Evolutionary conservation across 1,284 basidiomycete species (phyloP), one percentile per base, ranked within the genome.

Genomic region (Puccinia sorghi): DNA sequence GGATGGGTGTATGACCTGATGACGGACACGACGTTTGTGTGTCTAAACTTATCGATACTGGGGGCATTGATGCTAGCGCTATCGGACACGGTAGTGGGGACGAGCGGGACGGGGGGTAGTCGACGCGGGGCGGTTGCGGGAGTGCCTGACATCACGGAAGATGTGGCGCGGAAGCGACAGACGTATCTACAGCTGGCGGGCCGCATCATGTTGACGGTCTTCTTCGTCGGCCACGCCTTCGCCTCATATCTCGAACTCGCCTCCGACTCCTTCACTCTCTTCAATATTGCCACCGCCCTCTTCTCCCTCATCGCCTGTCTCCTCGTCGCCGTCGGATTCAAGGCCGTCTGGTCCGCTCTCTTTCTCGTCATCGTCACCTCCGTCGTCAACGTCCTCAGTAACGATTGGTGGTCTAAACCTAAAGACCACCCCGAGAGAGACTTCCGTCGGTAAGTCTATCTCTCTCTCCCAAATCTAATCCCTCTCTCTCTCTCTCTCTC

Each of bases 361-460:
- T 75, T 75, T 37, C 50, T 75, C 41, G 72, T 75, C 72, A 64
- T 75, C 32, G 25, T 75, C 25, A 64, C 72, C 22, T 63, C 72
- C 22, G 32, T 41, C 50, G 50, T 66, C 20, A 75, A 75, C 59
- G 72, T 75, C 17, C 41, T 75, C 46, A 75, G 61, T 15, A 75
- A 75, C 63, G 39, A 75, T 66, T 75, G 72, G 72, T 75, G 72
- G 72, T 39, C 72, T 7, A 75, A 75, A 56, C 61, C 72, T 39
- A 63, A 73, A 46, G 72, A 73, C 43, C 59, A 75, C 66, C 61
- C 72, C 52, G 72, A 75, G 27, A 75, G 61, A 54, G 72, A 75
- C 61, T 75, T 75, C 25, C 72, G 61, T 52, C 59, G 63, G 72
- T 75, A 64, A n/a, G 25, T 52, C 41, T 9, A 15, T n/a, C n/a